phyloP scores from a whole-genome alignment of 176 grass and related monocot species.

The Dendrocalamus sinicus region DNA sequence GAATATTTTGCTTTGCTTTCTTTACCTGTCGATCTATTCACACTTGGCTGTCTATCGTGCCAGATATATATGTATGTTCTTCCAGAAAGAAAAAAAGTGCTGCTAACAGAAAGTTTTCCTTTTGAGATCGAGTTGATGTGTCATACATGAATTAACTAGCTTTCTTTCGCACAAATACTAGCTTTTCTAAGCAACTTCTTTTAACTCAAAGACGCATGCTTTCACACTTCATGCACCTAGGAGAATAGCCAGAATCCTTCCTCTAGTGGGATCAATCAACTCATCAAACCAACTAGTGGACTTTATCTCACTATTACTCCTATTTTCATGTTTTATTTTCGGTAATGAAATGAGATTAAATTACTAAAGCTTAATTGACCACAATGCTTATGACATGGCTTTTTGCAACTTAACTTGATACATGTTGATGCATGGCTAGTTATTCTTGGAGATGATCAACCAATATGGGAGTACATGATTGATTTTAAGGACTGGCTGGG shows the following conservation, averaged over 20 bases:
- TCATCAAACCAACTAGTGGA: background rate
- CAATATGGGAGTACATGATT: background rate
- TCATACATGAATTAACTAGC: background rate
- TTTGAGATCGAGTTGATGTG: background rate
- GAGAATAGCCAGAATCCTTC: background rate
- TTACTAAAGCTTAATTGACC: background rate
- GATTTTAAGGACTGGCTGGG: background rate
- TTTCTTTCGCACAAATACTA: constrained; percentile 19
- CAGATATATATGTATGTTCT: background rate
- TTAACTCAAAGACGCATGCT: background rate
- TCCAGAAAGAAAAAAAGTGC: background rate
- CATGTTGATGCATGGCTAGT: no score
- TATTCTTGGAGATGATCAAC: background rate
- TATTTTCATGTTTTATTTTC: background rate
- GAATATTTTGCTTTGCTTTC: background rate
- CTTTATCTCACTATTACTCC: background rate
- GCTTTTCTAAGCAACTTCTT: background rate
- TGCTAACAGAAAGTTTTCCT: background rate
- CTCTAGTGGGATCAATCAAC: background rate
- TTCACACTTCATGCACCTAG: background rate
- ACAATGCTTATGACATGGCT: background rate
- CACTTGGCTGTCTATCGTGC: no score
- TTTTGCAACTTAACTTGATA: no score
- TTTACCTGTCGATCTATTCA: background rate
- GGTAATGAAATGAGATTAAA: background rate